Evolutionary conservation across 805 yeast genomes (phyloP), one percentile per base, ranked within the genome.

Genomic region (Candida tallmaniae): DNA sequence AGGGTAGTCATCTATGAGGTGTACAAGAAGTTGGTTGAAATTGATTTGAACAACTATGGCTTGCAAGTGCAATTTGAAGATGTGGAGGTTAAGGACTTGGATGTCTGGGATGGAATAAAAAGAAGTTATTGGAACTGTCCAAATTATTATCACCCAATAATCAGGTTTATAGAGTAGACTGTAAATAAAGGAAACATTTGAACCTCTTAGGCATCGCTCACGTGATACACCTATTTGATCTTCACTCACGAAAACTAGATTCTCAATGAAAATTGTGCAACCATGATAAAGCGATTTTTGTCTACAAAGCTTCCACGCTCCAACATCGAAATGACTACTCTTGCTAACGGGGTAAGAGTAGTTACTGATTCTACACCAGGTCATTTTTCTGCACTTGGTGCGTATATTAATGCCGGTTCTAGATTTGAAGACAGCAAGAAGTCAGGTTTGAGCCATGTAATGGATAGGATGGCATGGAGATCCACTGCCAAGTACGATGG

Each of bases 381-480:
- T 25, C 95, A 89, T 58, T 93, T 93, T 54, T 73, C 90, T 38
- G 95, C 96, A 0, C 59, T 89, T 29, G 97, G 97, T 1, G 73
- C 90, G 29, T 93, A 86, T 51, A 73, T 93, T 4, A 82, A 84
- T 51, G 95, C 95, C 2, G 98, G 98, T 1, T 81, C 96, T 2
- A 71, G 97, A 32, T 87, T 68, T 53, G 97, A 93, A 58, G 65
- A 70, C 20, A 57, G 65, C 2, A 45, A 51, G 18, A 66, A 63
- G 2, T 73, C 77, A 23, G 98, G 98, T 1, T 67, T 81, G 31
- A 79, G 94, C 5, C 97, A 93, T 56, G 60, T 93, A 19, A 62
- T 80, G 49, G 97, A 90, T 55, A 72, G 96, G 39, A 59, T 93
- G 52, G 90, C 97, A 0, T 93, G 79, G 70, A 80, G 80, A 51